phyloP scores from a whole-genome alignment of 2,329 filamentous ascomycete genomes.

The Fonsecaea erecta region DNA sequence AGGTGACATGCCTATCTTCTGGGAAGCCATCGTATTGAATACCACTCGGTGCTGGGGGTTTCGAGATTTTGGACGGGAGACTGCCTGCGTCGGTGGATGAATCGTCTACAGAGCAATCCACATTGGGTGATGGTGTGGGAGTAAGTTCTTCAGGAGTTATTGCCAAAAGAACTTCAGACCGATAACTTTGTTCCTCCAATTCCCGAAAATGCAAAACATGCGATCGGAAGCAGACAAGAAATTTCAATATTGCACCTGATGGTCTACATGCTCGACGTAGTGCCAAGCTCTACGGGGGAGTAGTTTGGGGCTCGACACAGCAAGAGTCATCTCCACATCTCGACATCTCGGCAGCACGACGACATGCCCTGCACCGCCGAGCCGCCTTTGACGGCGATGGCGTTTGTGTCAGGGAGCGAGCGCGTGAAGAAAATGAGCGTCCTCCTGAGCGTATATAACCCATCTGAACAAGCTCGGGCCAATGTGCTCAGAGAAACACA shows the following conservation, averaged over 20 bases:
- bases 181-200: neutral
- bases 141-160: neutral
- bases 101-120: neutral
- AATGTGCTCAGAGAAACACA: constrained; percentile 1
- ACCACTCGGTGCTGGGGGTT: neutral
- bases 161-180: neutral
- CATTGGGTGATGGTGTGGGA: neutral
- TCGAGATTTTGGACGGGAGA: neutral
- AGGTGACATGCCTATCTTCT: constrained; percentile 33
- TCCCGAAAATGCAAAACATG: neutral
- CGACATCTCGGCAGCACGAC: too few relatives aligned
- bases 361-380: neutral
- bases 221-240: neutral
- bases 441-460: neutral
- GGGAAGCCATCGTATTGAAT: constrained; percentile 23
- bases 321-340: neutral
- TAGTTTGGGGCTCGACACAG: neutral
- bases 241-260: neutral
- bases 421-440: neutral
- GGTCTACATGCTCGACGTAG: neutral
- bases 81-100: neutral
- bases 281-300: neutral
- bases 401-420: neutral
- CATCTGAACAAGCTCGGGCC: too few relatives aligned
- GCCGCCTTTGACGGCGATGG: neutral